Base-by-base conservation (phyloP, 441 rosid species). In the Pelargonium myrrhifolium region DNA sequence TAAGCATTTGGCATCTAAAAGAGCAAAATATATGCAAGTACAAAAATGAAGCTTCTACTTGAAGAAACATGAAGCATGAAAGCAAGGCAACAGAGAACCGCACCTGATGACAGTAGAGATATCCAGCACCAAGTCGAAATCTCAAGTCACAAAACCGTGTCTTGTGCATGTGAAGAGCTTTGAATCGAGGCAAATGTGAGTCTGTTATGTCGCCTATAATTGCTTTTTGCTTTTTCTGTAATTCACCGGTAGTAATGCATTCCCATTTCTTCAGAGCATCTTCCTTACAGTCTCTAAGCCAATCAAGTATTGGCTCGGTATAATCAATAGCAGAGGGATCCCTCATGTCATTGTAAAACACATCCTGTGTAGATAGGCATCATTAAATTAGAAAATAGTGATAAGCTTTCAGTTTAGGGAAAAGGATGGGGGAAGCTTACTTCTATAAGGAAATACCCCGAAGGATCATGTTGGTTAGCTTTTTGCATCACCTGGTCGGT, bases 101-200 rank as follows among this genome's bases (percentile, higher is more conserved):
- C 73, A 92, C 97, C 92, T 91, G 98, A 72, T 93, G 99, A 76
- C 93, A 91, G 62, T 88, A 93, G 28, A 89, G 82, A 74, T 91
- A 93, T 21, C 80, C 90, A 21, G 96, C 90, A 76, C 96, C 99
- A 4, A 91, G 84, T 72, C 81, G 86, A 84, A 91, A 87, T 75
- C 80, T 81, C 72, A 89, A 68, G 72, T 91, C 90, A 73, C 87
- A 80, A 74, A 93, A 87, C 67, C 82, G 81, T 35, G 84, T 74
- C 60, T 67, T 82, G 40, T 86, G 89, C 99, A 91, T 91, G 3
- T 84, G 81, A 18, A 67, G 73, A 10, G 84, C 76, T 75, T 72
- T 80, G 64, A 88, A 87, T 40, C 66, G 74, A 55, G 97, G 97
- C 76, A 91, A 51, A 22, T 66, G 77, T 31, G 81, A 72, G 75